Evolutionary conservation across 2,329 filamentous ascomycete genomes (phyloP).

Genomic region (Gnomoniopsis sp.): DNA sequence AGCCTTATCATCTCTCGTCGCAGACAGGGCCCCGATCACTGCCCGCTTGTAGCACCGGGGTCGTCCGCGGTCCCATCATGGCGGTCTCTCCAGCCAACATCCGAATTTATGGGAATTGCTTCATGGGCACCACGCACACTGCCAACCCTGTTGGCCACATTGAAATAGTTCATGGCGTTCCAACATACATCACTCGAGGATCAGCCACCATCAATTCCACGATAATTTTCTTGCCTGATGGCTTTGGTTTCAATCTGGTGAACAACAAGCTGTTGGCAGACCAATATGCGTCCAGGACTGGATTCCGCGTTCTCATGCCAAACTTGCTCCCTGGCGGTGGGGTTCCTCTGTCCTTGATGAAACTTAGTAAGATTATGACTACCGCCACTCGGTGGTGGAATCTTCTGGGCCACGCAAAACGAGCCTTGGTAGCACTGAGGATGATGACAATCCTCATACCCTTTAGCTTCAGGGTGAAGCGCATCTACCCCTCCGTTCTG

Average conservation of each 20-base stretch:
- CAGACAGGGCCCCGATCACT: background rate
- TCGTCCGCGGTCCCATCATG: background rate
- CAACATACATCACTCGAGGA: slow-evolving; percentile 16
- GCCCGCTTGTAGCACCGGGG: background rate
- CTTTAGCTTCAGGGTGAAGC: slow-evolving; percentile 10
- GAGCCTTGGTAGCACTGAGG: background rate
- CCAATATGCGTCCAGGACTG: slow-evolving; percentile 20
- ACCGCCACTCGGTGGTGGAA: slow-evolving; percentile 9
- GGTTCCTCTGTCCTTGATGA: slow-evolving; percentile 15
- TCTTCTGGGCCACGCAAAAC: slow-evolving; percentile 3
- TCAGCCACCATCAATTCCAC: slow-evolving; percentile 10
- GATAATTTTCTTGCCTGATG: slow-evolving; percentile 20
- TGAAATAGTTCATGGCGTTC: slow-evolving; percentile 13
- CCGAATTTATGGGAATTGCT: slow-evolving; percentile 7
- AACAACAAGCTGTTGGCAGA: slow-evolving; percentile 22
- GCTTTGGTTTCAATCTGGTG: slow-evolving; percentile 20
- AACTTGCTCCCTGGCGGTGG: slow-evolving; percentile 24
- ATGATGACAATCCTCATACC: slow-evolving; percentile 1
- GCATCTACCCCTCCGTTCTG: slow-evolving; percentile 26
- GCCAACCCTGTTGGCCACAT: slow-evolving; percentile 9
- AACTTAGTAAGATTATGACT: slow-evolving; percentile 17
- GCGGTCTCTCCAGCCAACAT: background rate
- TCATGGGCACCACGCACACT: slow-evolving; percentile 12
- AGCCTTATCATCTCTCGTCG: no score
- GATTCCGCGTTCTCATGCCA: slow-evolving; percentile 26